Evolutionary conservation across 129 eudicot species (phyloP), one percentile per base, ranked within the genome.

Genomic region (Kitagawia praeruptora): DNA sequence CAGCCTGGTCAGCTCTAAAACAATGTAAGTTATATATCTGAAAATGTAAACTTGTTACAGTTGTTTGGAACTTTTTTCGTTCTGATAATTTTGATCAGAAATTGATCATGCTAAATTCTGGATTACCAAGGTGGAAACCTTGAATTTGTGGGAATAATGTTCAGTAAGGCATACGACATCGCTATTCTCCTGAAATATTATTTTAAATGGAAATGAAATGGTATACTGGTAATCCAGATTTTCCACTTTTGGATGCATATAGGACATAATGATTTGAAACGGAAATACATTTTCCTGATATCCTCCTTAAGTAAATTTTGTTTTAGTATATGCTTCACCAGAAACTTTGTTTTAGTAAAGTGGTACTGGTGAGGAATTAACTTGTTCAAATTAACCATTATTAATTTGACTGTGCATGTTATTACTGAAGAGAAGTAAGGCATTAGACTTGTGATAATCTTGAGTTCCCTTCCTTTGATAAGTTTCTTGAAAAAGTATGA

Each of bases 1-100:
- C 92, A 61, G 97, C 98, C 61, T 94, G 98, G 97, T 87, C 87
- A 70, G 85, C 97, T 76, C 88, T 94, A 49, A 94, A 94, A 87
- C 89, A 84, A 39, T 80, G 98, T 94, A 85, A 84, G 95, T 80
- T 23, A n/a, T n/a, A n/a, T n/a, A 40, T 77, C 23, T 58, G 64
- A 46, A 75, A 46, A 27, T 75, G 25, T 46, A 18, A 74, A 74
- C 38, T 11, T 42, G 12, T 5, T n/a, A 10, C 47, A 12, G 4
- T n/a, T 73, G 34, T 44, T 7, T 3, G 39, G 14, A 8, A 10
- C 2, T 8, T n/a, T 27, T 7, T 63, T 63, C 28, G 8, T 66
- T 4, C 2, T n/a, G 67, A 58, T n/a, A 12, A 0, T 11, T 13
- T 12, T 12, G 3, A 34, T 11, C 14, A 1, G 72, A 31, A 27